A percentile compares a stretch with the other conserved stretches of the same genome.
Conservation (phyloP, 495 filamentous ascomycete genomes). For the Saxispiralis lemnorum region DNA sequence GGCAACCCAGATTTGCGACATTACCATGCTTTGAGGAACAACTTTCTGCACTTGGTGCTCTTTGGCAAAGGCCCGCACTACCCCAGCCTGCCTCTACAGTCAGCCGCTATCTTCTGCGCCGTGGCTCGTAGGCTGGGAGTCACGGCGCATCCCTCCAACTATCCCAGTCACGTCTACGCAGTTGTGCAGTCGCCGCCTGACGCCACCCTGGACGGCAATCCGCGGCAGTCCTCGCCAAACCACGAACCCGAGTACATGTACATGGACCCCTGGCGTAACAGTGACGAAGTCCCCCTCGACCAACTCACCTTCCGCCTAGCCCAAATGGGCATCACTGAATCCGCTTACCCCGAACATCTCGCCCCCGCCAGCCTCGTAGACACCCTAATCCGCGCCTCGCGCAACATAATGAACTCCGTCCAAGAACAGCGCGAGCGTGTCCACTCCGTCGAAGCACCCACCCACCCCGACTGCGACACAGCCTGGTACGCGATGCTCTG, state of each 20-base stretch:
- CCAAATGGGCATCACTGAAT: slow-evolving; percentile 39
- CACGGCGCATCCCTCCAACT: slow-evolving; percentile 52
- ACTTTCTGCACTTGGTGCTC: slow-evolving; percentile 58
- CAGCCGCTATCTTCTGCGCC: slow-evolving; percentile 53
- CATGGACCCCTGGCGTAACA: slow-evolving; percentile 63
- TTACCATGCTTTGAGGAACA: slow-evolving; percentile 68
- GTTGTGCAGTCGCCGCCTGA: slow-evolving; percentile 43
- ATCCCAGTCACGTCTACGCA: slow-evolving; percentile 66
- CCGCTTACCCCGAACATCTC: slow-evolving; percentile 39
- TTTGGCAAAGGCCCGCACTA: slow-evolving; percentile 34
- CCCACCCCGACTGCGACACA: slow-evolving; percentile 37
- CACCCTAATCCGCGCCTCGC: slow-evolving; percentile 57
- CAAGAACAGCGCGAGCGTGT: slow-evolving; percentile 19
- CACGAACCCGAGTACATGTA: slow-evolving; percentile 42
- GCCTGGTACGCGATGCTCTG: slow-evolving; percentile 64
- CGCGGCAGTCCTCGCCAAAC: slow-evolving; percentile 2
- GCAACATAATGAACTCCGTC: slow-evolving; percentile 57
- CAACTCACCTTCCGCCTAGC: slow-evolving; percentile 42
- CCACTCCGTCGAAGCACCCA: background rate
- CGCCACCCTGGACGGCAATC: slow-evolving; percentile 44
- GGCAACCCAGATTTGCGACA: slow-evolving; percentile 45
- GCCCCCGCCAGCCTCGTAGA: slow-evolving; percentile 40
- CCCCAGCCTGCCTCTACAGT: slow-evolving; percentile 61
- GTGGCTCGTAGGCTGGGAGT: slow-evolving; percentile 49
- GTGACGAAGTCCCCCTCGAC: slow-evolving; percentile 42